Percentiles rank a stretch among this genome's conserved stretches.
Evolutionary conservation across 805 yeast genomes (phyloP).

Genomic region (Candida awuae): DNA sequence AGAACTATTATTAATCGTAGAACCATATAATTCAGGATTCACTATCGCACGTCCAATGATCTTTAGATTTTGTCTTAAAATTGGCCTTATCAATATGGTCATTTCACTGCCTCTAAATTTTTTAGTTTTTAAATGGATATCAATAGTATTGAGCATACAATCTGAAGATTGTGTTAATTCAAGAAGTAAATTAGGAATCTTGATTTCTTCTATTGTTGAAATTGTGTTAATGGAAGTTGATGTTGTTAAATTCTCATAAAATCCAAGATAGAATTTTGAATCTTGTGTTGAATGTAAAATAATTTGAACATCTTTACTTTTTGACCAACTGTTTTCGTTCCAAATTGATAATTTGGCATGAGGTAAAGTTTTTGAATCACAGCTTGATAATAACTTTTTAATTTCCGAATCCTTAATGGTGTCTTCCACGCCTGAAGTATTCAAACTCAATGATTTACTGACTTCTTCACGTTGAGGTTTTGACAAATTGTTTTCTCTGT

Average conservation of each 20-base stretch:
- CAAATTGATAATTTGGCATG: conserved; percentile 23
- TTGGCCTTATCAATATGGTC: conserved; percentile 12
- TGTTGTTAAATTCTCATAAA: neutral
- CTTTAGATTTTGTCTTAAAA: conserved; percentile 1
- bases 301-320: conserved; percentile 2
- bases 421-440: too few relatives aligned
- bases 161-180: conserved; percentile 5
- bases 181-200: conserved; percentile 1
- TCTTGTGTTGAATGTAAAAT: neutral
- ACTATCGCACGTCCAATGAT: conserved; percentile 3
- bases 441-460: neutral
- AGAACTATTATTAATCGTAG: neutral
- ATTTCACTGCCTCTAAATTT: conserved; percentile 6
- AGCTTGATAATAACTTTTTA: too few relatives aligned
- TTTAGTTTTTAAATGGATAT: conserved; percentile 12
- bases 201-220: too few relatives aligned
- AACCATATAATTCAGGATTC: conserved; percentile 4
- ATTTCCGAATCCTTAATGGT: too few relatives aligned
- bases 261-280: conserved; percentile 2
- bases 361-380: conserved; percentile 12
- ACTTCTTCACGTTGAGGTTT: neutral
- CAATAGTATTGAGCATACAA: conserved; percentile 11
- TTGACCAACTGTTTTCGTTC: conserved; percentile 24
- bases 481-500: too few relatives aligned
- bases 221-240: neutral